Base-by-base conservation (phyloP, 2,329 filamentous ascomycete species). In the Colletotrichum spinosum region DNA sequence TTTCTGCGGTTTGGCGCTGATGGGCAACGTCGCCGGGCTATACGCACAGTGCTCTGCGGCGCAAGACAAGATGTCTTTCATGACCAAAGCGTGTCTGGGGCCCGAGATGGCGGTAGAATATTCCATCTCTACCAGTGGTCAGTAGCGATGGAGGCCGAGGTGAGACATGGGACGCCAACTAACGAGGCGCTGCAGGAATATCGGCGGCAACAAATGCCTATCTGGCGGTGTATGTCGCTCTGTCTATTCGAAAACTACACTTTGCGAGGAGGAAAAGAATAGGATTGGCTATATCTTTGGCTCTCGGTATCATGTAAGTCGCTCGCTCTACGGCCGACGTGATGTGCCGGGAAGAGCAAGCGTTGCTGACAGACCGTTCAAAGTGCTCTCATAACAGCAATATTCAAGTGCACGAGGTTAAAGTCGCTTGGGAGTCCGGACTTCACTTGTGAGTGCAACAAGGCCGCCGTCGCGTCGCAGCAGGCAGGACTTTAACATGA, bases 31-130 rank as follows among this genome's bases (percentile, higher is more conserved):
- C 13, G 60, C 81, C 4, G 73, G 83, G 6, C 65, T 82, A 1
- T 79, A 81, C 34, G 78, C 76, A 1, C 79, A 79, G 67, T 84
- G 83, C 68, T 71, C 71, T 2, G 81, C 81, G 0, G 59, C 67
- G 1, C 39, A 61, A 17, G 76, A 78, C 0, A 71, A 83, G 80
- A 69, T 77, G 49, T 72, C 74, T 11, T 68, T 70, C 10, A 72
- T 77, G 6, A 70, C 72, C n/a, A 77, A 75, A 6, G 75, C 51
- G 6, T 83, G 77, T 68, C 74, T 74, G 69, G 73, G 71, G 60
- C 71, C 65, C 10, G 71, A 67, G 60, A 74, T 78, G 50, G 69
- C 81, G 2, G 75, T 83, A 25, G 67, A 77, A 54, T 81, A 79
- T 60, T 74, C 77, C 2, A 77, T 80, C 4, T 79, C 75, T 34